Conservation (phyloP, 2,329 filamentous ascomycete species). For the Leptographium lundbergii region DNA sequence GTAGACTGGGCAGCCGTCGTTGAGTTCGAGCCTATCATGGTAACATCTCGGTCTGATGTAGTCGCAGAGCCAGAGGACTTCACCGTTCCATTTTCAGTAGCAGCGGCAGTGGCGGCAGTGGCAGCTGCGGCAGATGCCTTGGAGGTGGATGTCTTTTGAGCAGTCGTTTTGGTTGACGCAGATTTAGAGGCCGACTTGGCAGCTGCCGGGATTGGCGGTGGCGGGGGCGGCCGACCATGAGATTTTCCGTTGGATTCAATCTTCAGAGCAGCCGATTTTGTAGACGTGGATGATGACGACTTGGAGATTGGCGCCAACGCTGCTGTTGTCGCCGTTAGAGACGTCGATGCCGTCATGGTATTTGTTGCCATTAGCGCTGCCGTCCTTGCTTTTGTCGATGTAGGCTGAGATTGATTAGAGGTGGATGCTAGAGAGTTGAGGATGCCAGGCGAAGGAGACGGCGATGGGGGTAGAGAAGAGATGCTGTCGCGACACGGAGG, state of each 20-base stretch:
- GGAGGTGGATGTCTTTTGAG: conserved; percentile 1
- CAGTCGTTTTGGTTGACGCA: conserved; percentile 7
- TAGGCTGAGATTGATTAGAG: conserved; percentile 4
- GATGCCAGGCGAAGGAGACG: conserved; percentile 18
- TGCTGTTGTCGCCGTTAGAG: not conserved
- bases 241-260: conserved; percentile 6
- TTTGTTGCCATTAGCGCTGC: not conserved
- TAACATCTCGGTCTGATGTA: conserved; percentile 16
- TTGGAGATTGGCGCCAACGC: not conserved
- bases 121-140: conserved; percentile 9
- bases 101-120: not conserved
- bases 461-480: conserved; percentile 12
- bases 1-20: conserved; percentile 1
- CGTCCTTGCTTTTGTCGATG: conserved; percentile 7
- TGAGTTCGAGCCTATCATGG: conserved; percentile 11
- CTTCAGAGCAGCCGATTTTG: not conserved
- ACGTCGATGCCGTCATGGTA: not conserved
- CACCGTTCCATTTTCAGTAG: not conserved
- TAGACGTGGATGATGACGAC: not conserved
- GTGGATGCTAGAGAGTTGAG: conserved; percentile 6
- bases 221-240: conserved; percentile 10
- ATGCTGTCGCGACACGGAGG: conserved; percentile 4
- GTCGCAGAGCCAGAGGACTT: conserved; percentile 11
- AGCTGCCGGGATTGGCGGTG: conserved; percentile 14
- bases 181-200: conserved; percentile 15